Base-by-base conservation (phyloP, 2,329 filamentous ascomycete species). In the Chalaropsis thielavioides region DNA sequence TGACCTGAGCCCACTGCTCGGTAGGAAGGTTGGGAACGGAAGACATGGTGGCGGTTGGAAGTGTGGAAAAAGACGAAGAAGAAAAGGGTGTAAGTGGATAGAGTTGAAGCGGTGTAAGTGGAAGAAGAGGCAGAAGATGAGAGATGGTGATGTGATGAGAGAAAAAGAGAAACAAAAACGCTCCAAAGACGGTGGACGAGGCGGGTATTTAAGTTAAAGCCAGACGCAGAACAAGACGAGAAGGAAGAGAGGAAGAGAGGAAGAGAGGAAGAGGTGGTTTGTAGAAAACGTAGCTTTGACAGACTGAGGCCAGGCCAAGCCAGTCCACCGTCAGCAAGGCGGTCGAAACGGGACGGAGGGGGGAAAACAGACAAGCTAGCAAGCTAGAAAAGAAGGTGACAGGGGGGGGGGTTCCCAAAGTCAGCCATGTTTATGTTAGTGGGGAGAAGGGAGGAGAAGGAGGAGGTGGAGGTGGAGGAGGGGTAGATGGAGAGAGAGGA, bases 1-100 rank as follows among this genome's bases (percentile, higher is more conserved):
- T 81, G 70, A 97, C 89, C 77, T 94, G 89, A 62, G 92, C 92
- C 90, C 88, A 95, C 80, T 97, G 92, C 76, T 86, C 86, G 62
- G 81, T 83, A 67, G 92, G 92, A 72, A 96, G 83, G 58, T 65
- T 83, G 64, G 67, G 44, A 61, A 65, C 64, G 13, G 40, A 43
- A 62, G 72, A 68, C 73, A 75, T 73, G 66, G 63, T 70, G 70
- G 63, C 66, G 66, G 62, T 64, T 56, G 60, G 59, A 11, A 13
- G 22, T n/a, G 40, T 58, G 67, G 62, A 69, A 67, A 8, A 22
- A 49, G 7, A 3, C 22, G 68, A 68, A 56, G 10, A 46, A 24
- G 17, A 38, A 35, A 17, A 19, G 41, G 40, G 43, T 44, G 56
- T 24, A 24, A 60, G 22, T 41, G 24, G 10, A 35, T n/a, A 61